Percentiles rank a stretch among this genome's conserved stretches.
Evolutionary conservation across 2,329 filamentous ascomycete genomes (phyloP).

Genomic region (Apiospora malaysiana): DNA sequence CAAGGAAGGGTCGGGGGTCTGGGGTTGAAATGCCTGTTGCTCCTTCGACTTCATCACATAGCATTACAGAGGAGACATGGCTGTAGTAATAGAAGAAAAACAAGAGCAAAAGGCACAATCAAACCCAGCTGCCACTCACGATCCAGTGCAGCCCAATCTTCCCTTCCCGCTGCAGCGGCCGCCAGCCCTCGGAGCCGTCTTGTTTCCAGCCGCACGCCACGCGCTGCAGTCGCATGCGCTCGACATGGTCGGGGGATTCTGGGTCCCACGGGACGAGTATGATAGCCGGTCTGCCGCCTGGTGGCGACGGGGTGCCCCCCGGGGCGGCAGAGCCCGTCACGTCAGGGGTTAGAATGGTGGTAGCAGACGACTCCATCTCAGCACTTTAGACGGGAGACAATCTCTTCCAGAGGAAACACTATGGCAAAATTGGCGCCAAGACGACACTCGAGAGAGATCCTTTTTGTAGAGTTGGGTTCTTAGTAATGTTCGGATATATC

Average conservation of each 20-base stretch:
- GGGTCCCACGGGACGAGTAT: conserved; percentile 36
- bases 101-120: conserved; percentile 26
- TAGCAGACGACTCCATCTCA: too few relatives aligned
- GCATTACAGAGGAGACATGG: too few relatives aligned
- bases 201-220: conserved; percentile 35
- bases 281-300: background rate
- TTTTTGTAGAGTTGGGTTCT: too few relatives aligned
- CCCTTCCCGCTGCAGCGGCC: conserved; percentile 29
- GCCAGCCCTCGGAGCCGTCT: conserved; percentile 31
- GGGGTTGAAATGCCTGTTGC: too few relatives aligned
- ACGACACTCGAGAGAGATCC: too few relatives aligned
- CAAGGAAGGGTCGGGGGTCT: background rate
- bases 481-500: too few relatives aligned
- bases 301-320: background rate
- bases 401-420: too few relatives aligned
- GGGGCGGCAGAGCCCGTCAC: background rate
- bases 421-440: too few relatives aligned
- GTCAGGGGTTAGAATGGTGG: background rate
- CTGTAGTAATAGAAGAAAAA: too few relatives aligned
- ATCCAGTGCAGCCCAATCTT: conserved; percentile 29
- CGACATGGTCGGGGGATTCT: conserved; percentile 30
- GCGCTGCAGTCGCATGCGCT: conserved; percentile 33
- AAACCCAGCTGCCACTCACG: conserved; percentile 29
- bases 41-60: too few relatives aligned
- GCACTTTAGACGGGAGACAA: too few relatives aligned